Evolutionary conservation across 2,329 filamentous ascomycete species (phyloP), one percentile per base, ranked within the genome.

Genomic region (Tympanopsis confertula): DNA sequence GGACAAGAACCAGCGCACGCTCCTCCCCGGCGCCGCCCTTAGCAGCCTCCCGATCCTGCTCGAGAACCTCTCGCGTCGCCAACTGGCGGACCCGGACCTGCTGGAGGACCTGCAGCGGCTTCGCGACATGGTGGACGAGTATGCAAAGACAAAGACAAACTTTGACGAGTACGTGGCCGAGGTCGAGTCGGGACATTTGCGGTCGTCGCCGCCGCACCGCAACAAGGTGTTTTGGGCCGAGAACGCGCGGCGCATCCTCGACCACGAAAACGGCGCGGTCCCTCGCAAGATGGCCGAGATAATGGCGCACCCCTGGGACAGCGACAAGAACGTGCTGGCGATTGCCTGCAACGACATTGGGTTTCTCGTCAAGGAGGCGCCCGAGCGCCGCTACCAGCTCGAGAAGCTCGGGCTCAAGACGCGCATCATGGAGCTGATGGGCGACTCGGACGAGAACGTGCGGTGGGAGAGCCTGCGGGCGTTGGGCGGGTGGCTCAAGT

Each of bases 261-360:
- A 94, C 37, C 76, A 82, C 45, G 78, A 87, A 55, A 82, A 86
- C 45, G 86, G 84, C 22, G 80, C 79, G 46, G 68, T 94, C 38
- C 76, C 83, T 28, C 79, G 78, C 52, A 83, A 86, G 63, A 67
- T 95, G 39, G 84, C 82, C n/a, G 83, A 87, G 49, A 94, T 94
- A 44, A 71, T 94, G 63, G 69, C 59, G 49, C 69, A 75, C 55
- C 76, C 56, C 64, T 94, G 73, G 76, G 73, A 68, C 72, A 86
- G 80, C 41, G 85, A 91, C 50, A 86, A 84, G 55, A 84, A 91
- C 52, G 88, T 94, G 17, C 66, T 95, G 45, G 88, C 88, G 2
- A 89, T 94, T 61, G 88, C 83, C 15, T 94, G 87, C 62, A 94
- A 93, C 55, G 88, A 95, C 53, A 75, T 95, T 15, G 87, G 86